Conservation (phyloP, 108 stramenopile species). For the Skeletonema potamos region DNA sequence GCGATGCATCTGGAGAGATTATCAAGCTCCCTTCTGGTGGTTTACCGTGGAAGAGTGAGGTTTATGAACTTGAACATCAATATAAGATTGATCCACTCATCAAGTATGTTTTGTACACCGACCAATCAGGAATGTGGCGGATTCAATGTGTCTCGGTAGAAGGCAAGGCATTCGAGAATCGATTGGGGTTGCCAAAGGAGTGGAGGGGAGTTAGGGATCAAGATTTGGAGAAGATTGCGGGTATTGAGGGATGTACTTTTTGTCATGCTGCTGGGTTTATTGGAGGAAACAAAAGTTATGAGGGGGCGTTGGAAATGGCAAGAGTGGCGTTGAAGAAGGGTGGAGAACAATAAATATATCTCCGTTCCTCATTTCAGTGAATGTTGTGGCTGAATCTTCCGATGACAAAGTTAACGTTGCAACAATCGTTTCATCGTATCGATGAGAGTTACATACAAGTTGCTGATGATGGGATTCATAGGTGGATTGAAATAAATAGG, state of each 20-base stretch:
- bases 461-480: too few relatives aligned
- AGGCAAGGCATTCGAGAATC: slow-evolving; percentile 88
- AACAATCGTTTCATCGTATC: too few relatives aligned
- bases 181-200: slow-evolving; percentile 83
- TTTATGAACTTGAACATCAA: slow-evolving; percentile 91
- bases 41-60: slow-evolving; percentile 91
- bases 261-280: slow-evolving; percentile 98
- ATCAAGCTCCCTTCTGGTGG: slow-evolving; percentile 76
- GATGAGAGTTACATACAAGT: too few relatives aligned
- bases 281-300: slow-evolving; percentile 92
- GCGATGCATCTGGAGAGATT: slow-evolving; percentile 85
- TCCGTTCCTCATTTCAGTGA: background rate
- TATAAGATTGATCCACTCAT: slow-evolving; percentile 59
- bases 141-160: slow-evolving; percentile 98
- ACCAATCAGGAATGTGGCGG: slow-evolving; percentile 93
- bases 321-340: slow-evolving; percentile 49
- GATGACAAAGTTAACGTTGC: too few relatives aligned
- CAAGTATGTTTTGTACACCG: slow-evolving; percentile 95
- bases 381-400: too few relatives aligned
- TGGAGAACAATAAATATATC: background rate
- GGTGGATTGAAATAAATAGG: too few relatives aligned
- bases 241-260: slow-evolving; percentile 90
- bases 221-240: slow-evolving; percentile 69
- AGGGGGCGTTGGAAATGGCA: slow-evolving; percentile 96
- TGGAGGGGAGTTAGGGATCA: slow-evolving; percentile 96